Base-by-base conservation (phyloP, 1,139 yeast genomes). In the Eremothecium sinecaudum region DNA sequence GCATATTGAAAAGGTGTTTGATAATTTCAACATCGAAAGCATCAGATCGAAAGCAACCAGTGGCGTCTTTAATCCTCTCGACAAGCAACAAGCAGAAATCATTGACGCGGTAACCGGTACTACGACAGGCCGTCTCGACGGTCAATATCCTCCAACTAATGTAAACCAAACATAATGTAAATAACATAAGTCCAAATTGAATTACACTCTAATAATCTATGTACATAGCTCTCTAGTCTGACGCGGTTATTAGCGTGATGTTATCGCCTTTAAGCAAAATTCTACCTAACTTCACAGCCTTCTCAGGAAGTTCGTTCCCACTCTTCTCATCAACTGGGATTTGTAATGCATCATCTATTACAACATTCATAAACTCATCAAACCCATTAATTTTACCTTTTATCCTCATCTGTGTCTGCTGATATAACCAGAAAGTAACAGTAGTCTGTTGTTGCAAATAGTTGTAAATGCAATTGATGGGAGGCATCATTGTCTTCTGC, bases 341-440 rank as follows among this genome's bases (percentile, higher is more conserved):
- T 49, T 90, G 95, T 12, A 71, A 68, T 0, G 97, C 95, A 38
- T 86, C 90, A 40, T 83, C 94, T 10, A 92, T 63, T n/a, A 87
- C 97, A 12, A 92, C 62, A 51, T 92, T 92, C 98, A 92, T 90
- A 52, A 86, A 90, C 62, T 92, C 98, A 58, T 92, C 99, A 59
- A 92, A 90, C 1, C 99, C 99, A 37, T 66, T 67, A 32, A 90
- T 79, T 44, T 71, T 73, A 1, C 98, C 98, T 47, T 81, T 86
- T 18, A 92, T 73, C 42, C 93, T 67, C 46, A 71, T 68, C 21
- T 75, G 76, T 0, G 79, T 71, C 56, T 90, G 96, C 51, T 90
- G 97, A 48, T 69, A 86, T 17, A 87, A 66, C 96, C 96, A 87
- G 28, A 87, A 74, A 15, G 79, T 74, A 25, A 87, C 96, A 14